Evolutionary conservation across 2,329 filamentous ascomycete genomes (phyloP), one percentile per base, ranked within the genome.

Genomic region (Pezicula neosporulosa): DNA sequence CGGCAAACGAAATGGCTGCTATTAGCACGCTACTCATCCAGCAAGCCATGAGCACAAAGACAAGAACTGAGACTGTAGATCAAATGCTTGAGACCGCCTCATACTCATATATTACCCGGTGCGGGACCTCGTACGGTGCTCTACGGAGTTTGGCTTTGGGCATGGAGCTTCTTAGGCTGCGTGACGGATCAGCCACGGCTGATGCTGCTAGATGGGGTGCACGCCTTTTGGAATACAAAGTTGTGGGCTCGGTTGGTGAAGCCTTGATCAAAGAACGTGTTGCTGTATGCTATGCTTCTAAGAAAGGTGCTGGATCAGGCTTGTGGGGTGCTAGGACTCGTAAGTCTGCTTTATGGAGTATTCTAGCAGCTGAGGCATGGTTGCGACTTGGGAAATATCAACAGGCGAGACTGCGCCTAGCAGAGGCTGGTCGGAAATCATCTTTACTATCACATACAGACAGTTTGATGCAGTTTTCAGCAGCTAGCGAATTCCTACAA

Each of bases 1-100:
- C 89, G 3, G 87, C 89, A 1, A 93, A 96, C 67, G 94, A 99
- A 73, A 97, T 99, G 93, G 87, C 89, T 28, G 92, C 90, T 5
- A 73, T 97, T 12, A 90, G 89, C 62, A 82, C 90, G 38, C 80
- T 99, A 33, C 78, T 99, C 54, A 85, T 87, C 62, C 85, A 89
- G 0, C 82, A 88, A 54, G 79, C 80, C 15, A 75, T 88, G 55
- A 85, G 83, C 2, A 84, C 87, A 13, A 96, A 92, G 66, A 83
- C 82, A 27, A 85, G 93, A 54, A 75, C 86, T 1, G 94, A 97
- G 62, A 86, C 83, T 5, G 80, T 97, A 37, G 90, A 95, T 61
- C 82, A 89, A 60, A 89, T 94, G 80, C 79, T 99, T 12, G 93
- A 97, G 63, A 88, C 89, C 3, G 90, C 93, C 0, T 87, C 86